Conservation (phyloP, 805 yeast species). For the Pichia pseudocactophila region DNA sequence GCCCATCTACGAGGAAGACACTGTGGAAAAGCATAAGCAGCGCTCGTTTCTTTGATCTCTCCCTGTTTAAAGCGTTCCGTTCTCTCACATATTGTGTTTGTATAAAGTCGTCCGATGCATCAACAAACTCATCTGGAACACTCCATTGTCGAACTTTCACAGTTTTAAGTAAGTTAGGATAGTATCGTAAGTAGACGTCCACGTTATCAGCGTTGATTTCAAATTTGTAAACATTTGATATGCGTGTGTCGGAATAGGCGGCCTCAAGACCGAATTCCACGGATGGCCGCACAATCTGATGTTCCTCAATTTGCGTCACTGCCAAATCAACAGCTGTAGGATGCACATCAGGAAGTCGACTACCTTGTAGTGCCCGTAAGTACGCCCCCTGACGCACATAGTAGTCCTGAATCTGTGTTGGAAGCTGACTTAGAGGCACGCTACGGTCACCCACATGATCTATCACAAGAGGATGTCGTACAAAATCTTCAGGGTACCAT, state of each 20-base stretch:
- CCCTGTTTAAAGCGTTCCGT: constrained; percentile 25
- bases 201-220: constrained; percentile 19
- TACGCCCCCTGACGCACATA: constrained; percentile 16
- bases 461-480: constrained; percentile 21
- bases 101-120: constrained; percentile 52
- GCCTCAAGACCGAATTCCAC: constrained; percentile 18
- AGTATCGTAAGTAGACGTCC: constrained; percentile 3
- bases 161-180: constrained; percentile 14
- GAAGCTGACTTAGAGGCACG: constrained; percentile 1
- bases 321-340: not conserved
- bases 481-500: constrained; percentile 32
- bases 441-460: constrained; percentile 4
- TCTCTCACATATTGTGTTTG: constrained; percentile 39
- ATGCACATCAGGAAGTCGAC: not conserved
- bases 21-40: constrained; percentile 35
- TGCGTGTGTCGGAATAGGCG: constrained; percentile 17
- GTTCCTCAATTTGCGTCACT: not conserved
- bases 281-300: too few relatives aligned
- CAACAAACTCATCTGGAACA: constrained; percentile 40
- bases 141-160: constrained; percentile 24
- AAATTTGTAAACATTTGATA: constrained; percentile 22
- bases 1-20: constrained; percentile 26
- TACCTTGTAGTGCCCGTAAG: constrained; percentile 13
- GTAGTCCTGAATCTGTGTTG: constrained; percentile 15
- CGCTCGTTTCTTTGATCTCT: constrained; percentile 31